phyloP scores from a whole-genome alignment of 1,284 basidiomycete genomes.

The Anthracocystis panici-leucophaei region DNA sequence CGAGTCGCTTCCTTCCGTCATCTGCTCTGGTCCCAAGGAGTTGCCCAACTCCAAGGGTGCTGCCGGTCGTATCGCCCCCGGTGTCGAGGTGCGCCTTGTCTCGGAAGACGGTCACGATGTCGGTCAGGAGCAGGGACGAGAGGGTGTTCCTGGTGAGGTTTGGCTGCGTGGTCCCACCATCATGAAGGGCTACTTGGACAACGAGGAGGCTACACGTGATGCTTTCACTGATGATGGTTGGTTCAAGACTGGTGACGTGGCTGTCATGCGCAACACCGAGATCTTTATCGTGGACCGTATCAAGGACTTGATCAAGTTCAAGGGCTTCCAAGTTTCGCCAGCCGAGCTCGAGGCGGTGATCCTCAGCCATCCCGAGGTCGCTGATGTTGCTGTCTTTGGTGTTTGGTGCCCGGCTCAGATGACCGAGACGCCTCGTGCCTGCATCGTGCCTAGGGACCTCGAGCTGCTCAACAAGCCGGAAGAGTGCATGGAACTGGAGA shows the following conservation, averaged over 20 bases:
- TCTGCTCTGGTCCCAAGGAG: slow-evolving; percentile 57
- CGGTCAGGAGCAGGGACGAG: slow-evolving; percentile 72
- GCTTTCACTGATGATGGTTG: slow-evolving; percentile 57
- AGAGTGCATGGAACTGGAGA: slow-evolving; percentile 59
- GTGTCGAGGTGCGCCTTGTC: slow-evolving; percentile 83
- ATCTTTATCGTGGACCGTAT: slow-evolving; percentile 61
- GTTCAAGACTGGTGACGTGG: slow-evolving; percentile 62
- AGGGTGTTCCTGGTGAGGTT: slow-evolving; percentile 67
- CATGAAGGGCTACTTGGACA: slow-evolving; percentile 60
- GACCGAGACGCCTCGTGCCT: slow-evolving; percentile 66
- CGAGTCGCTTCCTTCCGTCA: slow-evolving; percentile 77
- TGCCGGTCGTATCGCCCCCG: slow-evolving; percentile 80
- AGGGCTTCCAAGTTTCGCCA: slow-evolving; percentile 62
- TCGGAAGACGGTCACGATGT: slow-evolving; percentile 71
- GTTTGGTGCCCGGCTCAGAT: slow-evolving; percentile 42
- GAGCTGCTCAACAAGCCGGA: slow-evolving; percentile 58
- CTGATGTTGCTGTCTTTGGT: slow-evolving; percentile 50
- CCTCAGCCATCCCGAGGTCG: slow-evolving; percentile 45
- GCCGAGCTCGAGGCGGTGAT: slow-evolving; percentile 56
- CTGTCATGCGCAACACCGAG: slow-evolving; percentile 53
- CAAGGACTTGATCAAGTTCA: slow-evolving; percentile 61
- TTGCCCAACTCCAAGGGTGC: slow-evolving; percentile 61
- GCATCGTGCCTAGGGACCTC: slow-evolving; percentile 59
- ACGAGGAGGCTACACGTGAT: slow-evolving; percentile 36
- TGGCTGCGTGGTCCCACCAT: slow-evolving; percentile 45